A percentile compares a stretch with the other conserved stretches of the same genome.
These are phyloP conservation scores for Simplicillium aogashimaense DNA, from an alignment of 2,329 filamentous ascomycete genomes.

Conservation along the genomic window DNA sequence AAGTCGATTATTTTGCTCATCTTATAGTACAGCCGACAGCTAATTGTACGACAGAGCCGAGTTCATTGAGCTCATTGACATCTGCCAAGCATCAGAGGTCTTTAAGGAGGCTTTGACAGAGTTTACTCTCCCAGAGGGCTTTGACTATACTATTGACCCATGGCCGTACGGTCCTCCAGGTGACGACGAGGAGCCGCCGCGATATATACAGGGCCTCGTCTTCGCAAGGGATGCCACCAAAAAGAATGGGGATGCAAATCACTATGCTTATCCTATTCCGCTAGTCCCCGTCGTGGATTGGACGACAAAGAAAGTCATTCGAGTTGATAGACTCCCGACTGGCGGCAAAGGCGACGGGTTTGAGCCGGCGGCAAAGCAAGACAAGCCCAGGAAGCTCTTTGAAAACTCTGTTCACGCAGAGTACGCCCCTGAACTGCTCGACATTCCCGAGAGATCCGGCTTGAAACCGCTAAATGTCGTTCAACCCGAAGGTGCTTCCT, in stretches of 20 bases:
- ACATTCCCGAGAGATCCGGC: conserved; percentile 34
- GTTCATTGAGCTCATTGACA: conserved; percentile 27
- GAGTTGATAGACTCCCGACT: conserved; percentile 46
- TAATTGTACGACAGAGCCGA: conserved; percentile 18
- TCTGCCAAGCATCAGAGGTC: conserved; percentile 29
- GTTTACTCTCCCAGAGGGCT: conserved; percentile 33
- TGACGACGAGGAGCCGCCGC: conserved; percentile 25
- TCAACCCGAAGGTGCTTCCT: conserved; percentile 60
- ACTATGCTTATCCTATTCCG: conserved; percentile 52
- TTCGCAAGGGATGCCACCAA: conserved; percentile 32
- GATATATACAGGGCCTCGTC: conserved; percentile 39
- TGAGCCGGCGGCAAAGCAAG: conserved; percentile 19
- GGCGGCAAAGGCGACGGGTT: conserved; percentile 36
- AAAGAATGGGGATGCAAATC: conserved; percentile 45
- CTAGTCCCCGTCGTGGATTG: conserved; percentile 50
- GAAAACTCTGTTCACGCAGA: conserved; percentile 28
- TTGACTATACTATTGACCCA: conserved; percentile 35
- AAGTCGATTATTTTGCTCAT: conserved; percentile 4
- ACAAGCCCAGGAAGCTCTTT: conserved; percentile 34
- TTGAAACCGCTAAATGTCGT: conserved; percentile 63
- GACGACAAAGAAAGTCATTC: conserved; percentile 40
- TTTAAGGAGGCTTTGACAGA: conserved; percentile 37
- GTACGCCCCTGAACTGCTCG: conserved; percentile 41
- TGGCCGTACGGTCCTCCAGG: conserved; percentile 57
- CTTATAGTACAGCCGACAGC: not conserved